These are phyloP conservation scores for Aethionema arabicum DNA, from an alignment of 345 rosid species.

Conservation along the genomic window DNA sequence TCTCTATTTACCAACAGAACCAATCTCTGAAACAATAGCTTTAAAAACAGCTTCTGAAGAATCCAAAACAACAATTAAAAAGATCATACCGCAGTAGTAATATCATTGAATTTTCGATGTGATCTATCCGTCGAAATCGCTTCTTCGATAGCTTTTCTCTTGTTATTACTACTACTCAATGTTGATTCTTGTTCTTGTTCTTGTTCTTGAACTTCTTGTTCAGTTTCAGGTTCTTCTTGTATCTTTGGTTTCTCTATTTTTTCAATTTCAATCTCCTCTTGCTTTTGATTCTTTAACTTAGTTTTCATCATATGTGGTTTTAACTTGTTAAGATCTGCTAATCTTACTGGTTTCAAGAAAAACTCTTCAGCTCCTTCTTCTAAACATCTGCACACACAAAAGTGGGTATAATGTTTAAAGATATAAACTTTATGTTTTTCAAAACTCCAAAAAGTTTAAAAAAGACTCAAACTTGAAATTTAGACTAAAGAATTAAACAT, in stretches of 20 bases:
- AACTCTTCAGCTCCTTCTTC: constrained; percentile 97
- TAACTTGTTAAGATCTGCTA: constrained; percentile 78
- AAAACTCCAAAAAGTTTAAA: too few relatives aligned
- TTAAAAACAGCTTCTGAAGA: not conserved
- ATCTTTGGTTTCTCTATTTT: constrained; percentile 16
- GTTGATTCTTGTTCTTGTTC: not conserved
- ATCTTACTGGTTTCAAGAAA: constrained; percentile 76
- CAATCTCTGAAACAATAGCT: constrained; percentile 15
- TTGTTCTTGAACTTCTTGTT: constrained; percentile 6
- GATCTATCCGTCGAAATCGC: constrained; percentile 27
- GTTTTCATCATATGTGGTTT: constrained; percentile 53
- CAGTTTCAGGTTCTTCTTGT: constrained; percentile 10
- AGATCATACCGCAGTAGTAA: constrained; percentile 27
- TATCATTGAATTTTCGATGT: constrained; percentile 36
- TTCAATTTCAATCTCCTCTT: constrained; percentile 18
- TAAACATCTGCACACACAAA: constrained; percentile 50
- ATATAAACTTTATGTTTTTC: too few relatives aligned
- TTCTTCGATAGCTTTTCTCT: constrained; percentile 48
- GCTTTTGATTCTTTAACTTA: constrained; percentile 24
- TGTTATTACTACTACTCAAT: constrained; percentile 30
- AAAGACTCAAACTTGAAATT: not conserved
- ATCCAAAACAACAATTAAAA: not conserved
- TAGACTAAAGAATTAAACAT: not conserved
- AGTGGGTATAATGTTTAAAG: too few relatives aligned
- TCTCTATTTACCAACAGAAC: constrained; percentile 26